These are phyloP conservation scores for Rhododendron kiyosumense DNA, from an alignment of 148 eudicot genomes.

Conservation along the genomic window DNA sequence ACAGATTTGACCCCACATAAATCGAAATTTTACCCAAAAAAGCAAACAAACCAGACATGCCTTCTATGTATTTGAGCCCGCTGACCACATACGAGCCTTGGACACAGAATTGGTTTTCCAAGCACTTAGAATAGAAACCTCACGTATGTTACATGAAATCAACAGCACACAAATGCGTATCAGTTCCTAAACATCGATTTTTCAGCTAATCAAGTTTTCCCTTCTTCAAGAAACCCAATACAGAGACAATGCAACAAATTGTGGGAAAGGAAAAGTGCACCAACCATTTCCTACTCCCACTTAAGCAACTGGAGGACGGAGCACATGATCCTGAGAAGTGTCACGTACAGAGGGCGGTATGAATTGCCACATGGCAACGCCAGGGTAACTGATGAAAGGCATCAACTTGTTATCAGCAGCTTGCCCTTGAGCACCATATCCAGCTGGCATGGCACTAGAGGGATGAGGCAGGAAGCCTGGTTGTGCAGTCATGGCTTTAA, in stretches of 20 bases:
- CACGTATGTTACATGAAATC: constrained; percentile 2
- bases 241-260: background rate
- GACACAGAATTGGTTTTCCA: background rate
- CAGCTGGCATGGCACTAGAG: constrained; percentile 30
- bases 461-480: constrained; percentile 45
- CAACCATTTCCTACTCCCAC: background rate
- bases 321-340: constrained; percentile 66
- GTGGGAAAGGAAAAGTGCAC: background rate
- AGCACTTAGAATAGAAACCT: background rate
- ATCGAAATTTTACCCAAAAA: too few relatives aligned
- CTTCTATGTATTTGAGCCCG: background rate
- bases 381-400: constrained; percentile 56
- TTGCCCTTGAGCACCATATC: constrained; percentile 47
- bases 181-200: background rate
- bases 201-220: background rate
- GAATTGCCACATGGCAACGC: constrained; percentile 74
- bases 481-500: constrained; percentile 33
- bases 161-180: background rate
- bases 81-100: background rate
- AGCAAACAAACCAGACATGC: background rate
- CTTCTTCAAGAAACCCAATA: background rate
- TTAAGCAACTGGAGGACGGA: constrained; percentile 71
- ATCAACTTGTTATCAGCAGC: constrained; percentile 44
- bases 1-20: background rate
- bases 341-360: constrained; percentile 59